phyloP scores from a whole-genome alignment of 2,329 filamentous ascomycete species.

The Penicillium nordicum region DNA sequence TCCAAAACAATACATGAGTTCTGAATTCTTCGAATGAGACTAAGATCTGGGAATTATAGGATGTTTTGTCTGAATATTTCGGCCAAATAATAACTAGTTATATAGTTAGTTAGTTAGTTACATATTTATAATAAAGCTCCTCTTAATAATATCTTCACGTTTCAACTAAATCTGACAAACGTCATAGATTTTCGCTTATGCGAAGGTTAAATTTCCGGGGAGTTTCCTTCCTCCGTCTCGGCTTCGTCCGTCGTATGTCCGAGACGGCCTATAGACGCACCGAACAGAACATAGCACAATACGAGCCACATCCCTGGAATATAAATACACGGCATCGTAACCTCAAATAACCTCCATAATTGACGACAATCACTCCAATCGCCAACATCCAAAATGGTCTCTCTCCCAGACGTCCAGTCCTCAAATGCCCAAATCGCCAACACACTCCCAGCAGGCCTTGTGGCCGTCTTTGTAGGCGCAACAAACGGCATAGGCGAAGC shows the following conservation, averaged over 20 bases:
- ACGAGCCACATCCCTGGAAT: background rate
- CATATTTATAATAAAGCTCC: background rate
- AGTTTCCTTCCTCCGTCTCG: background rate
- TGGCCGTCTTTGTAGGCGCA: slow-evolving; percentile 52
- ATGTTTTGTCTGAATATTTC: too few relatives aligned
- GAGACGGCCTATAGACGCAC: background rate
- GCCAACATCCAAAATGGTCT: slow-evolving; percentile 7
- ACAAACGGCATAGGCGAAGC: slow-evolving; percentile 52
- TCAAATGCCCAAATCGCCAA: slow-evolving; percentile 12
- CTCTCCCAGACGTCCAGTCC: slow-evolving; percentile 7
- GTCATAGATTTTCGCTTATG: too few relatives aligned
- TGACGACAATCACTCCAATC: background rate
- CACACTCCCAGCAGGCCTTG: slow-evolving; percentile 39
- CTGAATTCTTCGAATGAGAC: background rate
- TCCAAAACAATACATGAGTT: background rate
- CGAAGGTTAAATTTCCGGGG: background rate
- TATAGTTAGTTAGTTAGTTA: too few relatives aligned
- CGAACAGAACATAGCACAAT: background rate
- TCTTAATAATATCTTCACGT: background rate
- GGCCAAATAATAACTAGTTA: background rate
- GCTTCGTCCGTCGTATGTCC: background rate
- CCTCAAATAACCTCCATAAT: too few relatives aligned
- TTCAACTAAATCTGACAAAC: background rate
- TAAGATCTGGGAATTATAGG: background rate
- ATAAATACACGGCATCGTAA: background rate